Percentiles rank a stretch among this genome's conserved stretches.
These are phyloP conservation scores for Pseudotulostoma volvatum DNA, from an alignment of 495 filamentous ascomycete genomes.

Conservation along the genomic window DNA sequence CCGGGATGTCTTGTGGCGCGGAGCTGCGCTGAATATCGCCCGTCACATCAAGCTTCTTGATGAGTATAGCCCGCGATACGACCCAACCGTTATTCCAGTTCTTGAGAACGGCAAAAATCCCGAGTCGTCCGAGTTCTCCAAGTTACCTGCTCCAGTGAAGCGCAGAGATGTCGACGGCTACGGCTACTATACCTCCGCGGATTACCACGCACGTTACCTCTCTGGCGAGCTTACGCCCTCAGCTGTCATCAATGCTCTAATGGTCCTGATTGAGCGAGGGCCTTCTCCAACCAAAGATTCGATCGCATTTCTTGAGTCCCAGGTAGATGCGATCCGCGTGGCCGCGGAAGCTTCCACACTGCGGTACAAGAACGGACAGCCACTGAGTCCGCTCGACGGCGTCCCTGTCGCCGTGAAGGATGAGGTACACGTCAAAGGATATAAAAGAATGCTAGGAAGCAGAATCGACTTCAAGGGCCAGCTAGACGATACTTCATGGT, in stretches of 20 bases:
- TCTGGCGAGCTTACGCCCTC: slow-evolving; percentile 53
- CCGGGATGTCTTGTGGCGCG: slow-evolving; percentile 50
- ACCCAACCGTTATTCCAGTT: slow-evolving; percentile 72
- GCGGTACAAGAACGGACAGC: slow-evolving; percentile 47
- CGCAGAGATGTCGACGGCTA: slow-evolving; percentile 16
- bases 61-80: slow-evolving; percentile 46
- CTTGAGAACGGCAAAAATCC: slow-evolving; percentile 18
- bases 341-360: slow-evolving; percentile 56
- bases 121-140: not conserved
- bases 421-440: slow-evolving; percentile 62
- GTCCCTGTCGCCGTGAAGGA: slow-evolving; percentile 78
- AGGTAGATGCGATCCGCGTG: slow-evolving; percentile 40
- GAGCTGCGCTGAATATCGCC: slow-evolving; percentile 54
- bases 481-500: slow-evolving; percentile 45
- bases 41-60: slow-evolving; percentile 41
- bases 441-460: slow-evolving; percentile 47
- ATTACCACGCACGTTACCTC: slow-evolving; percentile 60
- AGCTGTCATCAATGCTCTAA: slow-evolving; percentile 48
- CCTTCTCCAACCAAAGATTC: slow-evolving; percentile 40
- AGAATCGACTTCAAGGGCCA: slow-evolving; percentile 39
- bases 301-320: slow-evolving; percentile 48
- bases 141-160: slow-evolving; percentile 9
- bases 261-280: slow-evolving; percentile 52
- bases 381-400: slow-evolving; percentile 59
- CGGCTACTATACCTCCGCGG: slow-evolving; percentile 51